phyloP scores from a whole-genome alignment of 768 basidiomycete species.

The Neoboletus subvelutipes region DNA sequence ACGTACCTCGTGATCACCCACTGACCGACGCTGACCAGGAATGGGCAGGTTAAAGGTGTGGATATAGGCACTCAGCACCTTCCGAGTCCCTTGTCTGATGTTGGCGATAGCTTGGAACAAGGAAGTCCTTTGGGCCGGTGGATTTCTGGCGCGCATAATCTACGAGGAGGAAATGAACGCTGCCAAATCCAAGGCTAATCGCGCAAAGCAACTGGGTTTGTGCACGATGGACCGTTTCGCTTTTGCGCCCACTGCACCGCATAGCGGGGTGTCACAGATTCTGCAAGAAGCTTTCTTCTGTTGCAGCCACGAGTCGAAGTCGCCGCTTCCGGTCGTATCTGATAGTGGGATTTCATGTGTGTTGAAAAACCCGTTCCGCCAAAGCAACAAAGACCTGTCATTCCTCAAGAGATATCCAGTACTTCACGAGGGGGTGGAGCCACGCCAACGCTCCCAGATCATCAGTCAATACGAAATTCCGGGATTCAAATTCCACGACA shows the following conservation, averaged over 20 bases:
- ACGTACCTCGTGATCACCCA: neutral
- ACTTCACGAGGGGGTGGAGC: conserved; percentile 4
- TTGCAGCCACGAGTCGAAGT: neutral
- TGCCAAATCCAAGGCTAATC: neutral
- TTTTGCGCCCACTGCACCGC: conserved; percentile 30
- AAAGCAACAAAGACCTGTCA: neutral
- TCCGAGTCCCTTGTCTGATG: neutral
- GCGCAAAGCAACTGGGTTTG: conserved; percentile 38
- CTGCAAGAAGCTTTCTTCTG: conserved; percentile 17
- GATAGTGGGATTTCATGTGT: conserved; percentile 3
- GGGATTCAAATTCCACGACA: neutral
- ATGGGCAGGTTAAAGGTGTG: conserved; percentile 78
- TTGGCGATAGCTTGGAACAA: conserved; percentile 73
- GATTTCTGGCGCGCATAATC: conserved; percentile 74
- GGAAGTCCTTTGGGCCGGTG: conserved; percentile 81
- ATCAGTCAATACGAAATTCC: conserved; percentile 11
- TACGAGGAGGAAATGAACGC: conserved; percentile 77
- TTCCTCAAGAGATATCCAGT: conserved; percentile 7
- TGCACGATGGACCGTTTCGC: conserved; percentile 87
- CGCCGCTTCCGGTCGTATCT: conserved; percentile 17
- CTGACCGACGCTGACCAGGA: conserved; percentile 44
- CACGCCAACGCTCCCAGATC: conserved; percentile 4
- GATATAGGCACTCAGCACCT: neutral
- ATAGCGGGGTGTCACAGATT: conserved; percentile 32
- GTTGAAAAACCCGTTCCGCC: conserved; percentile 5